Evolutionary conservation across 106 monocot species (phyloP).

Genomic region (Triglochin maritima): DNA sequence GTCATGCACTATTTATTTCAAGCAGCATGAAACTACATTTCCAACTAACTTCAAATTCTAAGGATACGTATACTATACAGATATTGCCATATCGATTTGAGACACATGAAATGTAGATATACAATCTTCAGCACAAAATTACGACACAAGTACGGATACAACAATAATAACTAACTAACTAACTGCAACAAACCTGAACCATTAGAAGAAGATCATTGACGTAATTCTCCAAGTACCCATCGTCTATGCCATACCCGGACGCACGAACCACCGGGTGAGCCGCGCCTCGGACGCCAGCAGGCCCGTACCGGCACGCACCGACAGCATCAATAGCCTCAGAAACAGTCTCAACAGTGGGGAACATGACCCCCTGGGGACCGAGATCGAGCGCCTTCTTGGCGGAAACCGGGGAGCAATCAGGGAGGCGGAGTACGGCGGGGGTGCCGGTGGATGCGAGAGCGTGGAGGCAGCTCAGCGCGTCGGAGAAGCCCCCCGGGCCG

Average conservation of each 20-base stretch:
- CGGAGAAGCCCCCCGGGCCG: constrained; percentile 54
- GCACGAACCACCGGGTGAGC: constrained; percentile 78
- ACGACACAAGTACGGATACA: too few relatives aligned
- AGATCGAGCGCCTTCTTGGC: constrained; percentile 95
- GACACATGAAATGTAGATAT: too few relatives aligned
- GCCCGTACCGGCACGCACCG: constrained; percentile 64
- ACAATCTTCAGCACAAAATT: too few relatives aligned
- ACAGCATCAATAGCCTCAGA: constrained; percentile 41
- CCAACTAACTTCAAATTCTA: too few relatives aligned
- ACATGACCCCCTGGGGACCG: constrained; percentile 81
- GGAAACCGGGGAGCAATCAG: constrained; percentile 45
- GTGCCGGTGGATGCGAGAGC: constrained; percentile 52
- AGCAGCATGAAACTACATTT: too few relatives aligned
- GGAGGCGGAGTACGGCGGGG: constrained; percentile 62
- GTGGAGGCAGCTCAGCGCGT: constrained; percentile 57
- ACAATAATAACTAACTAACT: too few relatives aligned
- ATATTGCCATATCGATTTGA: too few relatives aligned
- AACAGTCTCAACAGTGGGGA: constrained; percentile 48
- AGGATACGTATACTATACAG: too few relatives aligned
- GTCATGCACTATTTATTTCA: too few relatives aligned
- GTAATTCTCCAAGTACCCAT: constrained; percentile 50
- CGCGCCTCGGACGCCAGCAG: constrained; percentile 67
- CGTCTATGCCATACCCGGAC: constrained; percentile 71
- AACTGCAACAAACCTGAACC: constrained; percentile 1
- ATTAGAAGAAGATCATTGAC: constrained; percentile 73